Evolutionary conservation across 257 asterid species (phyloP).

Genomic region (Rehmannia glutinosa): DNA sequence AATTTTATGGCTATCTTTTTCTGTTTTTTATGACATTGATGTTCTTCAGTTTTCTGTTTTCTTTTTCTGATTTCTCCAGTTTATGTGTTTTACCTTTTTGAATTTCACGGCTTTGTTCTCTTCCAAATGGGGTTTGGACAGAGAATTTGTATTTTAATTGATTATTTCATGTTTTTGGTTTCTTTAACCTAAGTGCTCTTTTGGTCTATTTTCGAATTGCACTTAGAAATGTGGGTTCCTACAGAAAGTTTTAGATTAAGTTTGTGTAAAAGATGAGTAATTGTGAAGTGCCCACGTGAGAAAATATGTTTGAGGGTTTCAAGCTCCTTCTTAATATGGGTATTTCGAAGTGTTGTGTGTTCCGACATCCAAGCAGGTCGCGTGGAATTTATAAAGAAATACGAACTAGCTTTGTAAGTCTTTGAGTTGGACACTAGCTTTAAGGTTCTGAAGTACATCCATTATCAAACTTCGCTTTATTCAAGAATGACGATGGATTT

Average conservation of each 20-base stretch:
- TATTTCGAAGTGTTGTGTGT: neutral
- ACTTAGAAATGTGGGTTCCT: conserved; percentile 5
- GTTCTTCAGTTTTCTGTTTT: neutral
- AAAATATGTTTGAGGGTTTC: neutral
- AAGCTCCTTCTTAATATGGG: neutral
- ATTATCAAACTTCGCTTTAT: no score
- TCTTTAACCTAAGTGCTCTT: neutral
- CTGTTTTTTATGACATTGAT: neutral
- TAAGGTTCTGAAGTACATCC: neutral
- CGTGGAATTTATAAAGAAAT: neutral
- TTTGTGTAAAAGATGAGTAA: conserved; percentile 5
- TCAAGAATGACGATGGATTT: neutral
- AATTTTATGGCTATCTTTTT: neutral
- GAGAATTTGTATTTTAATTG: neutral
- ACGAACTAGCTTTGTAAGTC: neutral
- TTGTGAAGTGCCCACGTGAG: neutral
- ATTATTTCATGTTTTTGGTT: no score
- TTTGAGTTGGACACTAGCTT: neutral
- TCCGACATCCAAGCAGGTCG: neutral
- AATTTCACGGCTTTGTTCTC: neutral
- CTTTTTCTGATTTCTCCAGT: neutral
- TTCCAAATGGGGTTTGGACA: neutral
- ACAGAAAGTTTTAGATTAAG: neutral
- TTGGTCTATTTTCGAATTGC: neutral
- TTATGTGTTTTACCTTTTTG: neutral